Evolutionary conservation across 1,139 yeast genomes (phyloP), one percentile per base, ranked within the genome.

Genomic region (Blastobotrys niveus): DNA sequence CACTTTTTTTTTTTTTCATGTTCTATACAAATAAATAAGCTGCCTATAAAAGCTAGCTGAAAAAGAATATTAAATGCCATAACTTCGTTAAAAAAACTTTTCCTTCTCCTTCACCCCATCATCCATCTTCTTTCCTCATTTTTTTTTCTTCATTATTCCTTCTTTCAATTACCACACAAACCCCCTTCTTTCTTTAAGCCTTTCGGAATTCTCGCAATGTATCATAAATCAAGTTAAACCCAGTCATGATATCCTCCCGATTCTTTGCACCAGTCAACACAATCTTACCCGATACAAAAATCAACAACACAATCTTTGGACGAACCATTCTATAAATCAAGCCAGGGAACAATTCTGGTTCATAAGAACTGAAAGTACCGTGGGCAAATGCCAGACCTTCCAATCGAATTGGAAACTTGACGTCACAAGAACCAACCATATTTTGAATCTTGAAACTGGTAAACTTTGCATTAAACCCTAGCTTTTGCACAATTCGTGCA

Each of bases 261-360:
- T 91, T 97, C 66, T 91, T 91, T 26, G 99, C 99, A 73, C 99
- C 99, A 18, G 99, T 91, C 59, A 91, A 74, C 48, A 91, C 99
- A 68, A 91, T 91, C 67, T 93, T 91, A 37, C 99, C 99, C 30
- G 95, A 85, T 47, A 91, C 98, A 67, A 91, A 91, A 61, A 91
- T 89, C 70, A 91, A 76, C 63, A 91, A 71, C 49, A 91, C 99
- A 68, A 91, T 91, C 65, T 91, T 91, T 19, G 99, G 99, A 65
- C 91, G 91, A 60, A 91, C 98, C 99, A 91, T 91, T 76, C 99
- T 88, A 74, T 91, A 91, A 70, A 91, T 91, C 59, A 91, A 77
- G 62, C 99, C 99, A 3, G 99, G 99, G 67, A 91, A 91, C 63
- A 91, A 73, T 68, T 91, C 99, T 4, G 99, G 99, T 68, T 91